Percentiles rank a stretch among this genome's conserved stretches.
These are phyloP conservation scores for Leccinellum luteum DNA, from an alignment of 768 basidiomycete species.

Conservation along the genomic window DNA sequence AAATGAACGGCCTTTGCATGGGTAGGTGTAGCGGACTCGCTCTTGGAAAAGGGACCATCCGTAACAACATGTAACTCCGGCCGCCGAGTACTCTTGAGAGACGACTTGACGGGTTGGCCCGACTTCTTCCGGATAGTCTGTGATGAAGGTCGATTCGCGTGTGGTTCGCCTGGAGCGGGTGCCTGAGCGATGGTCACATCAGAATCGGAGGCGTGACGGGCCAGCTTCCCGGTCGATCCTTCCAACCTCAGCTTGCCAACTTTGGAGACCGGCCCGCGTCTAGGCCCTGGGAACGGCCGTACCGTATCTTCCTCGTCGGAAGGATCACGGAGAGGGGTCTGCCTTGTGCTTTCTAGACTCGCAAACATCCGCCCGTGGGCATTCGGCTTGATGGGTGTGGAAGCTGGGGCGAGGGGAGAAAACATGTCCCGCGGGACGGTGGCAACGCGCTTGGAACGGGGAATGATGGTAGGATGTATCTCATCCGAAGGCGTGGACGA, in stretches of 20 bases:
- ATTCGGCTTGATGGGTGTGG: conserved; percentile 30
- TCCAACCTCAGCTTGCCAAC: conserved; percentile 27
- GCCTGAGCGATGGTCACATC: background rate
- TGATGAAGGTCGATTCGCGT: conserved; percentile 7
- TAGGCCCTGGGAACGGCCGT: conserved; percentile 22
- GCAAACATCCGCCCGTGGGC: conserved; percentile 5
- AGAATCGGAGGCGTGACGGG: conserved; percentile 26
- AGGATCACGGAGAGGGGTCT: conserved; percentile 20
- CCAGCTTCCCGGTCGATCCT: conserved; percentile 17
- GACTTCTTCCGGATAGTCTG: conserved; percentile 83
- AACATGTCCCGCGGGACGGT: conserved; percentile 26
- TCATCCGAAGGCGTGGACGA: conserved; percentile 38
- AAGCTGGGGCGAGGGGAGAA: conserved; percentile 43
- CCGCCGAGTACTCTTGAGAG: conserved; percentile 72
- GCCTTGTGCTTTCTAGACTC: conserved; percentile 15
- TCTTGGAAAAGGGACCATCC: conserved; percentile 49
- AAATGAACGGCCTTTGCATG: conserved; percentile 88
- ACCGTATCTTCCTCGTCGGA: conserved; percentile 32
- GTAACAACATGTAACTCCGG: conserved; percentile 54
- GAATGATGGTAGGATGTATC: conserved; percentile 33
- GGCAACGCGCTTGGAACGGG: conserved; percentile 38
- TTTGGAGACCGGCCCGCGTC: conserved; percentile 16
- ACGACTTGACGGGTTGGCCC: conserved; percentile 89
- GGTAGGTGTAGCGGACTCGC: conserved; percentile 80
- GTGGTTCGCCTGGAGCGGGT: background rate